These are phyloP conservation scores for Dactylella cylindrospora DNA, from an alignment of 2,329 filamentous ascomycete genomes.

Conservation along the genomic window DNA sequence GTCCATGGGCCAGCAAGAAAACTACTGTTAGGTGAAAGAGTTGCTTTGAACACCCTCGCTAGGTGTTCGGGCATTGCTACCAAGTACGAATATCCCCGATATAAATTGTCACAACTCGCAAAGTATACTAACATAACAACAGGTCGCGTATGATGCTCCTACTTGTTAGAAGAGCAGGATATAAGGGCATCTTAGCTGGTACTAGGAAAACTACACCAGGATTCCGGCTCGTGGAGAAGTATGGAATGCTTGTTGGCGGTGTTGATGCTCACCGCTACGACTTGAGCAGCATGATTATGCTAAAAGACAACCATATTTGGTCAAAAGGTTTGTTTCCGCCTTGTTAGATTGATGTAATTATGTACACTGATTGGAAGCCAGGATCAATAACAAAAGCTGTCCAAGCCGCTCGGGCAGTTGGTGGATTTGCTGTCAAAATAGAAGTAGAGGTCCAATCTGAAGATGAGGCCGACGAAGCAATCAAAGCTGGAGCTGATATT, in stretches of 20 bases:
- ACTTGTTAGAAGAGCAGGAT: slow-evolving; percentile 67
- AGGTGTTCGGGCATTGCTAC: slow-evolving; percentile 90
- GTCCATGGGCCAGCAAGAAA: slow-evolving; percentile 81
- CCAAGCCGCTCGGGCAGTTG: slow-evolving; percentile 75
- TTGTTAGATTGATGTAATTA: slow-evolving; percentile 44
- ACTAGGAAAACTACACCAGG: slow-evolving; percentile 97
- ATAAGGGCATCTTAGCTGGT: slow-evolving; percentile 80
- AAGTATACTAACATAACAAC: not conserved
- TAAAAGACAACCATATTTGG: slow-evolving; percentile 99
- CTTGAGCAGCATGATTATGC: slow-evolving; percentile 91
- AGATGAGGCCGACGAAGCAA: slow-evolving; percentile 85
- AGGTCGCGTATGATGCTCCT: slow-evolving; percentile 60
- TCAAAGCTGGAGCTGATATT: slow-evolving; percentile 85
- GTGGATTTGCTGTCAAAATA: slow-evolving; percentile 87
- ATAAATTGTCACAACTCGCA: not conserved
- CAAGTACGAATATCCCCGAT: slow-evolving; percentile 48
- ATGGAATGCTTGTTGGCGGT: slow-evolving; percentile 92
- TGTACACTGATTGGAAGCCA: slow-evolving; percentile 50
- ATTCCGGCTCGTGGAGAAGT: slow-evolving; percentile 94
- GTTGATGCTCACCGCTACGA: slow-evolving; percentile 91
- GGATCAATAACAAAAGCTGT: slow-evolving; percentile 83
- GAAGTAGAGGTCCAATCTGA: slow-evolving; percentile 93
- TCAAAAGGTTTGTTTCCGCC: slow-evolving; percentile 52
- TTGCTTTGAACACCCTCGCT: slow-evolving; percentile 86
- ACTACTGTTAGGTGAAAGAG: slow-evolving; percentile 85